phyloP scores from a whole-genome alignment of 1,284 basidiomycete genomes.

The Takashimella koratensis region DNA sequence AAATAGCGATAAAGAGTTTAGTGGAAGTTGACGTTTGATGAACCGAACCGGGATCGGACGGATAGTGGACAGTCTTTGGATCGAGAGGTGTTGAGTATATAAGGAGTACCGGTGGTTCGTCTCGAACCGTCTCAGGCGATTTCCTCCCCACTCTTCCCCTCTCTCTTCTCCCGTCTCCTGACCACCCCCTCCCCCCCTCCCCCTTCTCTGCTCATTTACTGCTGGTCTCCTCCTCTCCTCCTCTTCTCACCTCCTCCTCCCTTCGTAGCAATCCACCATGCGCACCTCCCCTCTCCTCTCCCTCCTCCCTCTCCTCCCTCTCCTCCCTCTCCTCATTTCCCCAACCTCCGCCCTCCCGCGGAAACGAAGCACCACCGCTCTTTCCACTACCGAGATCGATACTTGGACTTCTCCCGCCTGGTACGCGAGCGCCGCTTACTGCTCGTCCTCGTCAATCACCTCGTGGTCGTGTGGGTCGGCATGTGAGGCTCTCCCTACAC shows the following conservation, averaged over 20 bases:
- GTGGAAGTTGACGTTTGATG: too few species aligned
- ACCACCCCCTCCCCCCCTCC: background rate
- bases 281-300: background rate
- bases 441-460: background rate
- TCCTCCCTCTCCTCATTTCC: background rate
- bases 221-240: background rate
- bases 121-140: too few species aligned
- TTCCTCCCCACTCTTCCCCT: background rate
- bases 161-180: background rate
- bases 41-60: too few species aligned
- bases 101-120: too few species aligned
- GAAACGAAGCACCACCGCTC: background rate
- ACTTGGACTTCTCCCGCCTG: background rate
- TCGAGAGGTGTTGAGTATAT: too few species aligned
- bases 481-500: slow-evolving; percentile 9
- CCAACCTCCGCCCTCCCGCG: background rate
- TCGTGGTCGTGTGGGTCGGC: background rate
- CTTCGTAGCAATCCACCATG: background rate
- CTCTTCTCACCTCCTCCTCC: background rate
- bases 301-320: background rate
- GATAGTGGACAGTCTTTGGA: too few species aligned
- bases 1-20: too few species aligned
- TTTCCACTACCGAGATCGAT: background rate
- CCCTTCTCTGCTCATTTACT: background rate
- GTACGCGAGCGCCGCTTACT: background rate